Evolutionary conservation across 352 stramenopile species (phyloP).

Genomic region (Thraustotheca clavata): DNA sequence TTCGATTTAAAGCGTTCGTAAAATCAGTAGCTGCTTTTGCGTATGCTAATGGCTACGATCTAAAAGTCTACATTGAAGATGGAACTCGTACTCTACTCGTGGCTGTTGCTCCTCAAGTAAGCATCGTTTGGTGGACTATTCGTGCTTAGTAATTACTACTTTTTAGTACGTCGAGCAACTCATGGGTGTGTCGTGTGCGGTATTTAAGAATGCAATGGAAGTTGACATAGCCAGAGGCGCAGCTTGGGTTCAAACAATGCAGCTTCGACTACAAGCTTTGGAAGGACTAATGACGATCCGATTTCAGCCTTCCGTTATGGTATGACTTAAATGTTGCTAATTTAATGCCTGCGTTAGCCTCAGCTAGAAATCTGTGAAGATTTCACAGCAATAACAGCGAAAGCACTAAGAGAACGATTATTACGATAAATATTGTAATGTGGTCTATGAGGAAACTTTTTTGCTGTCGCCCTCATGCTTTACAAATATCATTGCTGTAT

Average conservation of each 20-base stretch:
- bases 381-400: background rate
- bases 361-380: slow-evolving; percentile 3
- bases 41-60: slow-evolving; percentile 64
- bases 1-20: slow-evolving; percentile 52
- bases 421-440: background rate
- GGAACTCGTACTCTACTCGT: slow-evolving; percentile 33
- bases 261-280: slow-evolving; percentile 71
- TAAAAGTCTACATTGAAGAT: slow-evolving; percentile 71
- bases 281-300: slow-evolving; percentile 67
- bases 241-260: slow-evolving; percentile 60
- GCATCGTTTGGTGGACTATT: slow-evolving; percentile 34
- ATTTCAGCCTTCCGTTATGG: background rate
- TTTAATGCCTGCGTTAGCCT: background rate
- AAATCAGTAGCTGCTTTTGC: slow-evolving; percentile 80
- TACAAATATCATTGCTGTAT: slow-evolving; percentile 66
- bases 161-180: slow-evolving; percentile 44
- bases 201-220: slow-evolving; percentile 67
- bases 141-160: slow-evolving; percentile 21
- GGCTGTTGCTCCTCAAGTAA: background rate
- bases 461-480: slow-evolving; percentile 34
- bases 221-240: slow-evolving; percentile 44
- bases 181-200: slow-evolving; percentile 62
- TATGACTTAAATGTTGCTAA: background rate
- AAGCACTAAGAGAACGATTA: background rate
- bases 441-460: background rate